Base-by-base conservation (phyloP, 2,329 filamentous ascomycete species). In the Colletotrichum eremochloae region DNA sequence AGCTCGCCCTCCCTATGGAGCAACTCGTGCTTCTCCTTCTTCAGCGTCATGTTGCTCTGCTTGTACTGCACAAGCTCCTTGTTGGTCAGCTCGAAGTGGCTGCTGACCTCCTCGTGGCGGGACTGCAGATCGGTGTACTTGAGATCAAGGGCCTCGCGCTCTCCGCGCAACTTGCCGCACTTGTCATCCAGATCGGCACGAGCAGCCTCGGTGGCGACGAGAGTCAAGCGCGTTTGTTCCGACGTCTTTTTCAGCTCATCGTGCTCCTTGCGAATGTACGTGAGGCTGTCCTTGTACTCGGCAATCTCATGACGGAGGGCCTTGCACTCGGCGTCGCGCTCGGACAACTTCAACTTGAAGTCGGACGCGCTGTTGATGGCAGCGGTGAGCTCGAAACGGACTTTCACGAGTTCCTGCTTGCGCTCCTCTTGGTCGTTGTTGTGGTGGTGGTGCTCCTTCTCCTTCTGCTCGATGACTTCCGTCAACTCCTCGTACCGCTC, bases 361-460 rank as follows among this genome's bases (percentile, higher is more conserved):
- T 63, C 52, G 12, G 68, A 53, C 11, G 64, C 52, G 15, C 33
- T 55, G 36, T 58, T 71, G 3, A 57, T 31, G 14, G 64, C 65
- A 4, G 65, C 57, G 15, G 53, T 71, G 12, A 68, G 68, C 44
- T 71, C 50, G 57, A 68, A 38, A 12, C 64, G 57, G 36, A 68
- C 33, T 52, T 68, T 71, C 6, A 57, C 29, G 2, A 71, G 36
- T 12, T 71, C 63, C 57, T 71, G 56, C 68, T 67, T 53, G 42
- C 63, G 68, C 48, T 67, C 68, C 52, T 68, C 68, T 12, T 62
- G 64, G 48, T 63, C 57, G 20, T 71, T 64, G 42, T 63, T 57
- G 57, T 68, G 40, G 33, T 68, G 64, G 6, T 50, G 44, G 46
- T 68, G 64, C 58, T 71, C 68, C 38, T 36, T 71, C 5, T 71